Conservation (phyloP, 345 rosid species). For the Excoecaria cochinchinensis region DNA sequence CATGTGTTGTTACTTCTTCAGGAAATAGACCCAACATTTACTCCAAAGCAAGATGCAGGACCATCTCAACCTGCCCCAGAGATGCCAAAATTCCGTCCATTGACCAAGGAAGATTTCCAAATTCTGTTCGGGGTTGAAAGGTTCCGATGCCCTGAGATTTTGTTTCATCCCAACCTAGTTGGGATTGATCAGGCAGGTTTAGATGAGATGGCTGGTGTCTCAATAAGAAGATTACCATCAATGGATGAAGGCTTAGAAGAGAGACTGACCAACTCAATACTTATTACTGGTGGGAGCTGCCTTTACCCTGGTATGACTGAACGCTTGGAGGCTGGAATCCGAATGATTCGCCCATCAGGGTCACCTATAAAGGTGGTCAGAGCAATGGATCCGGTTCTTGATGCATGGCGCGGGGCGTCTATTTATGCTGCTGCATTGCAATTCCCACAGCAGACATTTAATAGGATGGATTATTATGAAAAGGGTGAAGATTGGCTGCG, state of each 20-base stretch:
- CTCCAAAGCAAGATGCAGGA: constrained; percentile 57
- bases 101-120: constrained; percentile 89
- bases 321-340: constrained; percentile 72
- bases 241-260: constrained; percentile 46
- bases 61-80: constrained; percentile 56
- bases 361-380: constrained; percentile 57
- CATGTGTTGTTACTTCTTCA: constrained; percentile 23
- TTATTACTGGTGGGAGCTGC: constrained; percentile 78
- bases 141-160: constrained; percentile 80
- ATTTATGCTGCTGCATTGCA: constrained; percentile 51
- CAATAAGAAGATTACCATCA: constrained; percentile 59
- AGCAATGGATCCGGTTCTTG: constrained; percentile 79
- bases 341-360: constrained; percentile 85
- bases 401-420: constrained; percentile 99
- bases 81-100: constrained; percentile 52
- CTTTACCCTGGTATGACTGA: constrained; percentile 65
- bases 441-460: constrained; percentile 64
- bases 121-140: constrained; percentile 77
- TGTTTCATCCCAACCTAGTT: constrained; percentile 71
- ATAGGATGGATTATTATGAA: constrained; percentile 67
- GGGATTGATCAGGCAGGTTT: constrained; percentile 87
- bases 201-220: constrained; percentile 83
- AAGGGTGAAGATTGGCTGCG: constrained; percentile 97
- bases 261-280: constrained; percentile 67
- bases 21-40: constrained; percentile 80